phyloP scores from a whole-genome alignment of 139 green algal species.

The Spirogloea muscicola region DNA sequence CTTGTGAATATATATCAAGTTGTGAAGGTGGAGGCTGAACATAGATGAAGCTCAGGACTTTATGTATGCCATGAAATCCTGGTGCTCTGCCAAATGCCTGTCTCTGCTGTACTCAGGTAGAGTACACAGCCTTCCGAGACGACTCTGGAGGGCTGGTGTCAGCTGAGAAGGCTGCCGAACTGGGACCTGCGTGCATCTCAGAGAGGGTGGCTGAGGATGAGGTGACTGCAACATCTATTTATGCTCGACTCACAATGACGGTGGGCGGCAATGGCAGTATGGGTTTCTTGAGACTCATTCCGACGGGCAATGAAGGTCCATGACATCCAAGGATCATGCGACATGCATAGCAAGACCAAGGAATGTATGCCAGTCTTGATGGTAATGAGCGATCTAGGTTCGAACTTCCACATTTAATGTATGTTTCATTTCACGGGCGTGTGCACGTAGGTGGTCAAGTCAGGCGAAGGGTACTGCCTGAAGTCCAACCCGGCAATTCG shows the following conservation, averaged over 20 bases:
- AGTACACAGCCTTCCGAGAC: conserved; percentile 34
- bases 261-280: no score
- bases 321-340: no score
- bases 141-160: not conserved
- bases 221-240: no score
- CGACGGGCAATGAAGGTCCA: no score
- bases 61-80: not conserved
- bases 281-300: no score
- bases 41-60: not conserved
- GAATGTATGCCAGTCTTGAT: not conserved
- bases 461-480: conserved; percentile 59
- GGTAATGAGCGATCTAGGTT: not conserved
- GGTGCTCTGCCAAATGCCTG: no score
- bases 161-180: conserved; percentile 1
- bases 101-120: conserved; percentile 24
- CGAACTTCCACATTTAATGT: not conserved
- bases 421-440: not conserved
- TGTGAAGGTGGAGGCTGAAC: not conserved
- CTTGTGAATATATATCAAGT: conserved; percentile 43
- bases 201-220: conserved; percentile 25
- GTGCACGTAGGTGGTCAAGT: conserved; percentile 66
- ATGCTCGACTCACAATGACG: no score
- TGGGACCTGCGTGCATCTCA: conserved; percentile 13
- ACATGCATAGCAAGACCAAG: not conserved
- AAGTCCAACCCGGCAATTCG: conserved; percentile 21